Evolutionary conservation across 345 rosid genomes (phyloP).

Genomic region (Fremontodendron californicum): DNA sequence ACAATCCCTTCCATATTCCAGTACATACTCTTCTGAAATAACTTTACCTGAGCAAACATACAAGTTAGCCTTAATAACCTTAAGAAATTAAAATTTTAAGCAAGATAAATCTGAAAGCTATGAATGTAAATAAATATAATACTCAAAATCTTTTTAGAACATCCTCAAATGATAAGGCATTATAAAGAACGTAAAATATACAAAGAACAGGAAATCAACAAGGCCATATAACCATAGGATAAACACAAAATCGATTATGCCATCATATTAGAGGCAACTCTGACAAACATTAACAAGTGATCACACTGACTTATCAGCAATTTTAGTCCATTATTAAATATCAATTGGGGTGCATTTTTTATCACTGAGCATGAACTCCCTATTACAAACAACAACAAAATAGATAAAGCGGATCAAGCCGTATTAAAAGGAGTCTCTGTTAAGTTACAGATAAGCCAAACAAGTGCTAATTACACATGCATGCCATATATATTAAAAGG

Average conservation of each 20-base stretch:
- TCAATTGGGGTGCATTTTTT: neutral
- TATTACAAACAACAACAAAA: neutral
- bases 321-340: neutral
- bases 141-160: neutral
- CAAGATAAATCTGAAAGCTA: neutral
- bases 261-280: neutral
- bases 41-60: conserved; percentile 51
- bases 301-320: neutral
- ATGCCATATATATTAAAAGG: neutral
- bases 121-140: neutral
- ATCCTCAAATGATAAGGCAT: neutral
- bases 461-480: neutral
- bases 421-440: neutral
- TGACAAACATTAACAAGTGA: neutral
- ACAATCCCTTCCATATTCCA: conserved; percentile 89
- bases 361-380: neutral
- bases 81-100: neutral
- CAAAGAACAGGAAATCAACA: neutral
- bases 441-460: neutral
- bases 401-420: neutral
- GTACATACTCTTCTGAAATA: conserved; percentile 73
- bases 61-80: neutral
- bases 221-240: neutral
- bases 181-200: neutral
- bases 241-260: neutral